Percentiles rank a stretch among this genome's conserved stretches.
Evolutionary conservation across 1,139 yeast species (phyloP).

Genomic region (Yamadazyma atmosphaerica): DNA sequence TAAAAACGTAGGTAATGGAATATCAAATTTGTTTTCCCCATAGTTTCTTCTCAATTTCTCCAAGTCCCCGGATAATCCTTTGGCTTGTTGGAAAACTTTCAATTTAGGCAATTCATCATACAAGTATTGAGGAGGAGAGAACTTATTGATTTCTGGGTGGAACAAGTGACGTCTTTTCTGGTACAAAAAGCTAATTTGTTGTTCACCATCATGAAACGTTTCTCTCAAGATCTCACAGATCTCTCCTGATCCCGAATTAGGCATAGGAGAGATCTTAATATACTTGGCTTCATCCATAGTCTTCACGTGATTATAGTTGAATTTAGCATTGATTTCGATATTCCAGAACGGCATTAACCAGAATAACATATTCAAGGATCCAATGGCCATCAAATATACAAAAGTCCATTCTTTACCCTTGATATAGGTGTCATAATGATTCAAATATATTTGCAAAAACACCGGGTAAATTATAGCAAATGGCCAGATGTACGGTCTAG

Average conservation of each 20-base stretch:
- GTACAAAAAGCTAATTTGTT: conserved; percentile 73
- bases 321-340: conserved; percentile 65
- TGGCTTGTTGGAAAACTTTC: conserved; percentile 55
- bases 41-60: conserved; percentile 59
- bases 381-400: conserved; percentile 73
- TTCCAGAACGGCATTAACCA: conserved; percentile 98
- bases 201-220: conserved; percentile 55
- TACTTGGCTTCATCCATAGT: conserved; percentile 63
- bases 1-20: conserved; percentile 87
- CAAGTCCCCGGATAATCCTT: conserved; percentile 65
- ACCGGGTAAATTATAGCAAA: conserved; percentile 77
- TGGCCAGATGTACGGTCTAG: conserved; percentile 85
- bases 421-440: conserved; percentile 77
- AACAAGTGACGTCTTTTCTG: conserved; percentile 91
- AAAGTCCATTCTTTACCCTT: conserved; percentile 86
- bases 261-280: conserved; percentile 76
- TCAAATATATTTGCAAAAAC: conserved; percentile 63
- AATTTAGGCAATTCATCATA: conserved; percentile 68
- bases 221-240: conserved; percentile 67
- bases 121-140: conserved; percentile 79
- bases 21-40: conserved; percentile 87
- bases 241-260: conserved; percentile 85
- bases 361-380: conserved; percentile 71
- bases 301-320: conserved; percentile 61
- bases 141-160: conserved; percentile 52